Evolutionary conservation across 352 stramenopile genomes (phyloP).

Genomic region (Phytophthora nicotianae): DNA sequence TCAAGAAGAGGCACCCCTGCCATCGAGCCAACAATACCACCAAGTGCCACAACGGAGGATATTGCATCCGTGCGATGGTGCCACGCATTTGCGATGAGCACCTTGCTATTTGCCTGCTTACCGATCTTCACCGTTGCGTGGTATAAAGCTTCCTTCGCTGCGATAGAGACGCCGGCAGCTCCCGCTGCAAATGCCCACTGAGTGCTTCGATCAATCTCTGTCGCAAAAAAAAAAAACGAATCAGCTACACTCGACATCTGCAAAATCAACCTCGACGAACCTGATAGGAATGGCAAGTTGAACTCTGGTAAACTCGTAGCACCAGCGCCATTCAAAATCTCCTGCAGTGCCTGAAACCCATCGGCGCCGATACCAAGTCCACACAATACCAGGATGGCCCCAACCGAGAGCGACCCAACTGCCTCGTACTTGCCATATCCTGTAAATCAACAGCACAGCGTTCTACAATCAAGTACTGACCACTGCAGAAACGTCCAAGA

Average conservation of each 20-base stretch:
- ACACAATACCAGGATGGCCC: constrained; percentile 80
- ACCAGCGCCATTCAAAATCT: constrained; percentile 54
- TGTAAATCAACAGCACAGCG: constrained; percentile 9
- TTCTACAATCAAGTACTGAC: background rate
- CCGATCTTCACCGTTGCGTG: constrained; percentile 93
- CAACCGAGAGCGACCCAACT: constrained; percentile 86
- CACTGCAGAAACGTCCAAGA: background rate
- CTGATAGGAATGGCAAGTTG: constrained; percentile 53
- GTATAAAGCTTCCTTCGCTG: constrained; percentile 94
- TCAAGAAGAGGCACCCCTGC: constrained; percentile 71
- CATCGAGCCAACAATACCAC: constrained; percentile 79
- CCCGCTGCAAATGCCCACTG: constrained; percentile 80
- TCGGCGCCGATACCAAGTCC: constrained; percentile 76
- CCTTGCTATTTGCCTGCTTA: constrained; percentile 92
- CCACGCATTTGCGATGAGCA: constrained; percentile 98
- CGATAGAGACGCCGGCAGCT: constrained; percentile 91
- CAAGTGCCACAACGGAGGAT: constrained; percentile 88
- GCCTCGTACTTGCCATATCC: constrained; percentile 92
- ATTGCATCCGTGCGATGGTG: constrained; percentile 93
- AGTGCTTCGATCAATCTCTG: constrained; percentile 54
- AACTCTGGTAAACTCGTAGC: constrained; percentile 39
- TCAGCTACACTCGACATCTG: background rate
- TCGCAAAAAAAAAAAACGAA: background rate
- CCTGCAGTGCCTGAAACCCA: constrained; percentile 72
- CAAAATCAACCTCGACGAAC: constrained; percentile 18